Conservation (phyloP, 2,329 filamentous ascomycete species). For the Cladophialophora immunda region DNA sequence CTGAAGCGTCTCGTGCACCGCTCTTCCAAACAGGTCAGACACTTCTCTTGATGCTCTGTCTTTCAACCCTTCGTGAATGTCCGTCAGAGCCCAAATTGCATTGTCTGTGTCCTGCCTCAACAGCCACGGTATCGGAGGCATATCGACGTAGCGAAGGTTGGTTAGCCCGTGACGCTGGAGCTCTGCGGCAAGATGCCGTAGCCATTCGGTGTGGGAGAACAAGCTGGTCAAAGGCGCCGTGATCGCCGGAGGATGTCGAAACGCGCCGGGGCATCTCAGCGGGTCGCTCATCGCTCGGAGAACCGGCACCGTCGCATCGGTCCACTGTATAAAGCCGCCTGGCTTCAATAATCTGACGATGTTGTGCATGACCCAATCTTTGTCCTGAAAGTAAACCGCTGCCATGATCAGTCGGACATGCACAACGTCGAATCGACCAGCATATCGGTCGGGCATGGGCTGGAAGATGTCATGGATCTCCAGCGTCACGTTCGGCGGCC, state of each 20-base stretch:
- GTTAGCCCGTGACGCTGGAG: slow-evolving; percentile 9
- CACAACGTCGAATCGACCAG: slow-evolving; percentile 26
- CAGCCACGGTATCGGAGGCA: slow-evolving; percentile 14
- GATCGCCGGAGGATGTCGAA: slow-evolving; percentile 14
- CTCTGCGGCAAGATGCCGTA: slow-evolving; percentile 4
- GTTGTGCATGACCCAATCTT: slow-evolving; percentile 19
- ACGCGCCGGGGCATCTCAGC: background rate
- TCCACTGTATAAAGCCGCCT: slow-evolving; percentile 20
- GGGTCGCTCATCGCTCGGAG: slow-evolving; percentile 5
- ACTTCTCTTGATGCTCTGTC: background rate
- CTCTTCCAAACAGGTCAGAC: slow-evolving; percentile 7
- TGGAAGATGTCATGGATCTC: slow-evolving; percentile 21
- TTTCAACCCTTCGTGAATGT: slow-evolving; percentile 11
- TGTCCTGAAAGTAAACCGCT: slow-evolving; percentile 11
- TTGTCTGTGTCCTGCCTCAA: slow-evolving; percentile 20
- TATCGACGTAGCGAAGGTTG: background rate
- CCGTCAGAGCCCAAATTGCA: slow-evolving; percentile 16
- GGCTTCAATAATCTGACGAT: slow-evolving; percentile 12
- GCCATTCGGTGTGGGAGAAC: slow-evolving; percentile 10
- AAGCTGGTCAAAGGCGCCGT: slow-evolving; percentile 2
- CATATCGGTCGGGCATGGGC: slow-evolving; percentile 12
- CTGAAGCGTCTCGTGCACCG: slow-evolving; percentile 9
- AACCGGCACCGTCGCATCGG: slow-evolving; percentile 7
- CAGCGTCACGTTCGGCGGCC: slow-evolving; percentile 21
- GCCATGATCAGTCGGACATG: slow-evolving; percentile 25